phyloP scores from a whole-genome alignment of 257 asterid species.

The Forsythia suspensa region DNA sequence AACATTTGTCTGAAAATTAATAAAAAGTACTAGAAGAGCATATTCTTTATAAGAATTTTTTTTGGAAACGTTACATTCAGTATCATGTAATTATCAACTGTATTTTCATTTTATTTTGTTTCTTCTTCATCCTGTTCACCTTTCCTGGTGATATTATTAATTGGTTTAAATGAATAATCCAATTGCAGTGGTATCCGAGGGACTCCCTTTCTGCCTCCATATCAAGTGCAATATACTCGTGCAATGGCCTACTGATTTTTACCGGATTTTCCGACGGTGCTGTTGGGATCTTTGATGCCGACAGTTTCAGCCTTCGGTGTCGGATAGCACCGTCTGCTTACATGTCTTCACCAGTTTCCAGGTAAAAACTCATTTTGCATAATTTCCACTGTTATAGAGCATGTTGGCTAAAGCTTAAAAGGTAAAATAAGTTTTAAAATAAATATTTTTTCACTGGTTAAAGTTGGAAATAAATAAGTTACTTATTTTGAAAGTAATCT shows the following conservation, averaged over 20 bases:
- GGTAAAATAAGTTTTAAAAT: no score
- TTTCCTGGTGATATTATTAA: not conserved
- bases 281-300: conserved; percentile 82
- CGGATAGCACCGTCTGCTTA: conserved; percentile 79
- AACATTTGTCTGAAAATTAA: no score
- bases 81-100: no score
- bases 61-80: no score
- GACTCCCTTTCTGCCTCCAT: conserved; percentile 73
- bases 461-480: conserved; percentile 25
- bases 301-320: conserved; percentile 68
- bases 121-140: not conserved
- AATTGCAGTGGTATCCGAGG: conserved; percentile 86
- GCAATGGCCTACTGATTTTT: conserved; percentile 65
- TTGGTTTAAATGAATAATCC: not conserved
- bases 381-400: no score
- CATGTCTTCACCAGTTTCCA: conserved; percentile 57
- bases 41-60: no score
- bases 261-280: conserved; percentile 92
- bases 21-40: no score
- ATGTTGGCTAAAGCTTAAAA: no score
- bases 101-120: no score
- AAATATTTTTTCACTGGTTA: no score
- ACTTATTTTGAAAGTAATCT: no score
- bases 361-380: conserved; percentile 6
- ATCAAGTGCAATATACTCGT: conserved; percentile 82